A percentile compares a stretch with the other conserved stretches of the same genome.
Conservation (phyloP, 495 filamentous ascomycete genomes). For the Amniculicola lignicola region DNA sequence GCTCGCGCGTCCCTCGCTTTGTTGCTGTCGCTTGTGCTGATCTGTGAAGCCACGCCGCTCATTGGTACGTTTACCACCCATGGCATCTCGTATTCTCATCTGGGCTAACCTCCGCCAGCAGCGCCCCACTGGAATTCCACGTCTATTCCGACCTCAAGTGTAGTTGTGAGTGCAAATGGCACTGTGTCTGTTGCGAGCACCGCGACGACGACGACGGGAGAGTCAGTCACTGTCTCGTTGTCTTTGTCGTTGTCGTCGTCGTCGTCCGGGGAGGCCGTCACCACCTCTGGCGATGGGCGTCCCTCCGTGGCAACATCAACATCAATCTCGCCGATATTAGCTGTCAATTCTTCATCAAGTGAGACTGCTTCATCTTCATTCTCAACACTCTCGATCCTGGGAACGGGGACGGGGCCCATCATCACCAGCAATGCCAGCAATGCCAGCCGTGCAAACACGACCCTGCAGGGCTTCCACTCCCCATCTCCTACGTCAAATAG, state of each 20-base stretch:
- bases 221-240: slow-evolving; percentile 2
- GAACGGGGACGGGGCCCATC: slow-evolving; percentile 1
- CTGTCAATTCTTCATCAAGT: background rate
- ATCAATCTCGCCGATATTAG: too few species aligned
- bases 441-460: slow-evolving; percentile 1
- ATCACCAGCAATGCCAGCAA: slow-evolving; percentile 1
- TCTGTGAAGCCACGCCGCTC: background rate
- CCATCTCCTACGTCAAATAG: background rate
- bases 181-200: background rate
- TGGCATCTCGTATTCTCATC: too few species aligned
- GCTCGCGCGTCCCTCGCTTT: slow-evolving; percentile 2
- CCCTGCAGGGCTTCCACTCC: background rate
- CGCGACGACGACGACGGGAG: background rate
- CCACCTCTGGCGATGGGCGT: too few species aligned
- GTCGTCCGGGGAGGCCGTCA: background rate
- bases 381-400: background rate
- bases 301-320: too few species aligned
- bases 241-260: background rate
- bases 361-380: background rate
- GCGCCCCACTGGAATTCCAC: slow-evolving; percentile 15
- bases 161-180: background rate
- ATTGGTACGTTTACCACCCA: too few species aligned
- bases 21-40: slow-evolving; percentile 2
- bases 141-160: slow-evolving; percentile 14
- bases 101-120: too few species aligned